Base-by-base conservation (phyloP, 2,329 filamentous ascomycete species). In the Xylariaceae sp. region DNA sequence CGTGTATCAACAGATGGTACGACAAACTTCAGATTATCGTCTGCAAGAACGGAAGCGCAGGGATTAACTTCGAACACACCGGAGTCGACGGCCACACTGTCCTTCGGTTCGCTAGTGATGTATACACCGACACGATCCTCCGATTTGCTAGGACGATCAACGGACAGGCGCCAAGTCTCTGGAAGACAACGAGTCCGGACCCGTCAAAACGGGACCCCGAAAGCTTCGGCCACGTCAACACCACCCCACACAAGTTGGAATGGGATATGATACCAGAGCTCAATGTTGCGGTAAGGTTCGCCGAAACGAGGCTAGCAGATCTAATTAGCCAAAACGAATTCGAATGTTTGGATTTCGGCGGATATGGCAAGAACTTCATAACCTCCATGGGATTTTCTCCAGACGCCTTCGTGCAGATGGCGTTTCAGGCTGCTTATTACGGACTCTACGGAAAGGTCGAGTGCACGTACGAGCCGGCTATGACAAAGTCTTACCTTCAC, bases 21-120 rank as follows among this genome's bases (percentile, higher is more conserved):
- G 94, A 99, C 74, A 99, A 99, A 75, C 79, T 99, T 45, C 94
- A 99, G 69, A 96, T 99, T 58, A 97, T 99, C 51, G 94, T 99
- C 47, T 97, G 94, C 79, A 95, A 96, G 75, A 99, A 97, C 72
- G 94, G 94, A 53, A 96, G 90, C 67, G 94, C 94, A 0, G 94
- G 94, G 5, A 97, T 99, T 82, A 99, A 99, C 74, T 97, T 99
- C 65, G 94, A 99, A 71, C 94, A 99, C 67, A 99, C 94, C 0
- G 94, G 94, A 61, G 92, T 99, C 5, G 94, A 99, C 66, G 94
- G 94, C 1, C 94, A 99, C 69, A 99, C 94, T 0, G 94, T 99
- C 19, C 80, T 99, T 49, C 87, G 94, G 5, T 97, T 99, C 65
- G 94, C 94, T 15, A 96, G 91, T 58, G 94, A 99, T 64, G 78